Base-by-base conservation (phyloP, 371 early-diverging fungal species). In the Mucor lusitanicus region DNA sequence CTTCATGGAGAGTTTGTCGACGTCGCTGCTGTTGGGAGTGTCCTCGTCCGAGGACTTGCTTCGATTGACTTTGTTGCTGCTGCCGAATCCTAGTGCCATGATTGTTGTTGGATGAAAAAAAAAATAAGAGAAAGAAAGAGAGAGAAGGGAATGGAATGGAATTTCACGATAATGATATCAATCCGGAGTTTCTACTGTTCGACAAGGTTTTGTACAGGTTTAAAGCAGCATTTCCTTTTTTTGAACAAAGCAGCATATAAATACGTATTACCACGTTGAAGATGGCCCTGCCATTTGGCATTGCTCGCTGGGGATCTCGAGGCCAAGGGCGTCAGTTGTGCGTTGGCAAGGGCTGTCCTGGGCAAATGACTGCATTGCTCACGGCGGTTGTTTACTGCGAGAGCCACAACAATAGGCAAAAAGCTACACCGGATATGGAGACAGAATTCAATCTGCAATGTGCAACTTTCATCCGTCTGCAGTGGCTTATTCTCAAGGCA, bases 1-100 rank as follows among this genome's bases (percentile, higher is more conserved):
- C 44, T 81, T 76, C 37, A 84, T 63, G 1, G 81, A 77, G 39
- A 84, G 55, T 61, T 70, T 64, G 39, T 84, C 84, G 25, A 81
- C 76, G 53, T 81, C 81, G 42, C 27, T 76, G 25, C 66, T 67
- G 21, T 63, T 70, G n/a, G 78, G 77, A 12, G 75, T 21, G 15
- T 72, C 75, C 15, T 80, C 81, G 15, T 69, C 74, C 15, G 60
- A 40, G n/a, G 56, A 35, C 21, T 68, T 68, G 23, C 50, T 50
- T 27, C 55, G 59, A 7, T 17, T 61, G 21, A 42, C 27, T 8
- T 32, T 44, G 15, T 62, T 65, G 17, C 63, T 72, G 33, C 42
- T 64, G 17, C 70, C 70, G 27, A 73, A 64, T 28, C 65, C 65
- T 59, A 65, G 50, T 37, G 53, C 53, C 65, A 65, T 33, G 33